Conservation (phyloP, 148 eudicot genomes). For the Chenopodium album region DNA sequence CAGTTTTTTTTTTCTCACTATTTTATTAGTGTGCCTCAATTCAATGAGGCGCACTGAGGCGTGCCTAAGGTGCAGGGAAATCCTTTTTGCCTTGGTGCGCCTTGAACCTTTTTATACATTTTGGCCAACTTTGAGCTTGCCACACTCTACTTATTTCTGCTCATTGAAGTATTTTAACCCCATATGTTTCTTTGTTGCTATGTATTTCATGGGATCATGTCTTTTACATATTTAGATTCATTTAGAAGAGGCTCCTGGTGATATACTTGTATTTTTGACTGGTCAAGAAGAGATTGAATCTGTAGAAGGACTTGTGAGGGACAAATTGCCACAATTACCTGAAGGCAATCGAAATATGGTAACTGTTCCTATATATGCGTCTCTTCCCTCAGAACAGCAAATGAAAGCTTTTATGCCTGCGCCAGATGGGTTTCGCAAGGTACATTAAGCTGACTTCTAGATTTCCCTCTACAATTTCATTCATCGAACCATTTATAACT, state of each 20-base stretch:
- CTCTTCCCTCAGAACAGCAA: constrained; percentile 95
- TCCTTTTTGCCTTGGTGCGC: too few species aligned
- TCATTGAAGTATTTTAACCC: not conserved
- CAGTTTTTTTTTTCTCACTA: too few species aligned
- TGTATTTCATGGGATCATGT: constrained; percentile 6
- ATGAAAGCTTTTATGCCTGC: constrained; percentile 83
- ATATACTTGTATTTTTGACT: constrained; percentile 93
- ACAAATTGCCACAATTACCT: constrained; percentile 61
- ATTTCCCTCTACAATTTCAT: not conserved
- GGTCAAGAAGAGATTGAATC: constrained; percentile 99
- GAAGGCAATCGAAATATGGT: constrained; percentile 53
- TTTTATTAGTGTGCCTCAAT: too few species aligned
- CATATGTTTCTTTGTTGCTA: not conserved
- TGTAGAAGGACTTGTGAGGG: constrained; percentile 74
- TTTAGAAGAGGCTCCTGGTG: constrained; percentile 83
- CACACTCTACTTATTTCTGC: not conserved
- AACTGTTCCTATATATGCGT: constrained; percentile 66
- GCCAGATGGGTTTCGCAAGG: constrained; percentile 83
- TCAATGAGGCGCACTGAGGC: not conserved
- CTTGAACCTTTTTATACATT: not conserved
- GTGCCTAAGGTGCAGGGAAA: not conserved
- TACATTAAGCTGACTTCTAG: constrained; percentile 20
- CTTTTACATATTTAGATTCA: constrained; percentile 55
- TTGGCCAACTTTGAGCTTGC: not conserved
- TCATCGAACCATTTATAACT: not conserved